Evolutionary conservation across 768 basidiomycete species (phyloP), one percentile per base, ranked within the genome.

Genomic region (Neoboletus subvelutipes): DNA sequence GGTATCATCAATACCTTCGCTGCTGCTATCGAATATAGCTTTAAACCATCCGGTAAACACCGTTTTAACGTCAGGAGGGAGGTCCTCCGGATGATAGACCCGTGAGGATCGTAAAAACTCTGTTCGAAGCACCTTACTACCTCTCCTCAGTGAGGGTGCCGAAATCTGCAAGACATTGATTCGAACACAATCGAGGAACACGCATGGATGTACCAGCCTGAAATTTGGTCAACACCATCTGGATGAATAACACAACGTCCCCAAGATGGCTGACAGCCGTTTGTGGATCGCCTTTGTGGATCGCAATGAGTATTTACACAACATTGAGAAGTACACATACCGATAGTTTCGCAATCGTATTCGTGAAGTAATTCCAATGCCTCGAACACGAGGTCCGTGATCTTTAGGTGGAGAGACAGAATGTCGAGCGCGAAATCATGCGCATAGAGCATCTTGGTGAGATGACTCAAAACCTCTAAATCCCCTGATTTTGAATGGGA

Each of bases 1-100:
- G 15, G 81, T 84, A 63, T 93, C 91, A 61, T 92, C 91, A 28
- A 93, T 92, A 1, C 91, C 91, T 67, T 92, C 91, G 60, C 83
- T 90, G 57, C 75, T 74, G 48, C 76, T 84, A 66, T 91, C 89
- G 67, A 92, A 92, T 28, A 93, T 75, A 0, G 88, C 86, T 64
- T 90, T 91, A 62, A 79, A 83, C 91, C 91, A 93, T 10, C 77
- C 74, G 34, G 71, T 66, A 59, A 83, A 83, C 20, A 79, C 77
- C 41, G 59, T 57, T 40, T 71, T 64, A 40, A 83, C 81, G 49
- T 82, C 80, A 31, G 60, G 62, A 18, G 76, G 70, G 11, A 83
- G 68, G 22, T 75, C 74, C 9, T 80, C 77, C 0, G 70, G 31
- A 7, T 75, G 67, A 48, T 79, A 73, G 11, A 80, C 69, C 37